Base-by-base conservation (phyloP, 2,329 filamentous ascomycete species). In the Periconia digitata region DNA sequence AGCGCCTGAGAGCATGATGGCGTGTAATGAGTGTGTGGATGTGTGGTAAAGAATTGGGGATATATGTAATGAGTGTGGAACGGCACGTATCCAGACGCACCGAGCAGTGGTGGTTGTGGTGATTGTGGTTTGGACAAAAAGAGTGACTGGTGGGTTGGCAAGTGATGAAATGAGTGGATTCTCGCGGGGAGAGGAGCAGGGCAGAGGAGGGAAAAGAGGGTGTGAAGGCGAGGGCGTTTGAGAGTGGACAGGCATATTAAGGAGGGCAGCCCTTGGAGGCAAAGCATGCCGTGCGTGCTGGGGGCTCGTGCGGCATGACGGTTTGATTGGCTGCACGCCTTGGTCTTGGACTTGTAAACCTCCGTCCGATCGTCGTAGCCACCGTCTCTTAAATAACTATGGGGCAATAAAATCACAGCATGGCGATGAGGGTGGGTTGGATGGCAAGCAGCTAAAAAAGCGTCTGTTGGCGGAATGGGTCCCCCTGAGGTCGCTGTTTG, bases 41-140 rank as follows among this genome's bases (percentile, higher is more conserved):
- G 16, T 37, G 35, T 10, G 23, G 35, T n/a, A n/a, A n/a, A n/a
- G 43, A 35, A 45, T 47, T 32, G 27, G 8, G 4, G 10, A 24
- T 45, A 27, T n/a, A 20, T 34, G 17, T 46, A 69, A 67, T 21
- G 64, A 68, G 64, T 61, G 67, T 64, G 42, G 38, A 53, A 40
- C 54, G 38, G 64, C 60, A 57, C 67, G 67, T 71, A 51, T 53
- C 67, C 67, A 67, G 67, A 68, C 66, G 65, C 66, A 62, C 62
- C 41, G 46, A 39, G 51, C 10, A 15, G 27, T 32, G 27, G 27
- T 32, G 27, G n/a, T n/a, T 47, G 51, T 40, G 37, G 44, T 42
- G 40, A 16, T 29, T 51, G 34, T 54, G n/a, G n/a, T n/a, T 15
- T 32, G 27, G 27, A 15, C 3, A 10, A 32, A 66, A 61, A 47